phyloP scores from a whole-genome alignment of 2,329 filamentous ascomycete genomes.

The Sordariomycetes sp. region DNA sequence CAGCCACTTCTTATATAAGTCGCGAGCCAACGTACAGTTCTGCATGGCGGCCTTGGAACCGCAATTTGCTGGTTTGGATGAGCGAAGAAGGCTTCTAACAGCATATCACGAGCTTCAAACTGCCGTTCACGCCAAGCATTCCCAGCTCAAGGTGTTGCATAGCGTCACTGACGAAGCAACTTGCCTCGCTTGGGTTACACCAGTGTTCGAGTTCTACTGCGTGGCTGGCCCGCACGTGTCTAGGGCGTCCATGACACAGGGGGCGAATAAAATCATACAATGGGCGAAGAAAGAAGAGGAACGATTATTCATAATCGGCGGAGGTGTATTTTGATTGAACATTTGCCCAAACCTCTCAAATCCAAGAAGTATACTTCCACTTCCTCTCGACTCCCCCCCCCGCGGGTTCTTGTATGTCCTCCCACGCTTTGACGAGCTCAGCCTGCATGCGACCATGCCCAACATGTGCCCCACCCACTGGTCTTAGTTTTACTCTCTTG shows the following conservation, averaged over 20 bases:
- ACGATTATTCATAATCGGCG: slow-evolving; percentile 90
- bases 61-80: slow-evolving; percentile 49
- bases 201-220: slow-evolving; percentile 88
- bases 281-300: slow-evolving; percentile 93
- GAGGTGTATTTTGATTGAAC: slow-evolving; percentile 63
- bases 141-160: slow-evolving; percentile 81
- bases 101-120: slow-evolving; percentile 81
- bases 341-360: no score
- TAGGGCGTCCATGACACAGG: slow-evolving; percentile 62
- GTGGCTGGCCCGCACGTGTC: slow-evolving; percentile 71
- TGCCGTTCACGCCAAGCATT: slow-evolving; percentile 73
- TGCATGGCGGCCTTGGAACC: slow-evolving; percentile 77
- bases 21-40: slow-evolving; percentile 88
- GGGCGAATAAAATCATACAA: slow-evolving; percentile 80
- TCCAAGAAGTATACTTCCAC: no score
- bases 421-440: no score
- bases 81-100: slow-evolving; percentile 65
- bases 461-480: no score
- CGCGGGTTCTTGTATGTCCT: no score
- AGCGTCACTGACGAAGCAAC: slow-evolving; percentile 65
- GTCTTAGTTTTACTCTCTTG: no score
- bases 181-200: slow-evolving; percentile 83
- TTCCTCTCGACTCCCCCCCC: no score
- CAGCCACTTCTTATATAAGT: slow-evolving; percentile 94
- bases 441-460: no score